Evolutionary conservation across 1,139 yeast genomes (phyloP), one percentile per base, ranked within the genome.

Genomic region (Yamadazyma aaseri): DNA sequence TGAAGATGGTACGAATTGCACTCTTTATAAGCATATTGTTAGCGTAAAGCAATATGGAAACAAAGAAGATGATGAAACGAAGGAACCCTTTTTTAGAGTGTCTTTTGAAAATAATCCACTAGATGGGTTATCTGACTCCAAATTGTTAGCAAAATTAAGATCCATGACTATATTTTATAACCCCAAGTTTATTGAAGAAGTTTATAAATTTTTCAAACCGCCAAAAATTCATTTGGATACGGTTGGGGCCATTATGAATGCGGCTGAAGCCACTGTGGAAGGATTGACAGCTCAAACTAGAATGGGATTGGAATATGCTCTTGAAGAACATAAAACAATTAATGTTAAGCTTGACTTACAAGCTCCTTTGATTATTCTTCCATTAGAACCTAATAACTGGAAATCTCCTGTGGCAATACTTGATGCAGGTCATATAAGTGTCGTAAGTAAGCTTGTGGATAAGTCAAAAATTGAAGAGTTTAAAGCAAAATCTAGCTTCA

Each of bases 371-470:
- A 79, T 94, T 18, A 85, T 92, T n/a, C 50, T 92, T 25, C 98
- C 98, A 0, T 66, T 87, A 14, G 86, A 87, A 51, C 86, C 95
- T 0, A 73, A 79, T 10, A 79, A 77, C 44, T 80, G 86, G 79
- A 72, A 83, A 27, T 80, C 97, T 0, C 95, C 97, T 0, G 96
- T 95, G 41, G 90, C 92, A 4, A 78, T 92, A 10, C 69, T 94
- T 37, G 98, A 94, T 71, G 97, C 97, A 10, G 99, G 99, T 51
- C 97, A 92, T 56, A 82, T 94, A 21, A 81, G 90, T 49, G 79
- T 92, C 6, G 63, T 71, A 2, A 86, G 96, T 55, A 92, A 89
- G 44, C 69, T 90, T 29, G 96, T 83, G 2, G 86, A 86, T 31
- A 77, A 77, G 46, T 73, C 76, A 3, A 78, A 76, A 32, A 75